Conservation (phyloP, 176 grass and related monocot species). For the Cymbopogon citratus region DNA sequence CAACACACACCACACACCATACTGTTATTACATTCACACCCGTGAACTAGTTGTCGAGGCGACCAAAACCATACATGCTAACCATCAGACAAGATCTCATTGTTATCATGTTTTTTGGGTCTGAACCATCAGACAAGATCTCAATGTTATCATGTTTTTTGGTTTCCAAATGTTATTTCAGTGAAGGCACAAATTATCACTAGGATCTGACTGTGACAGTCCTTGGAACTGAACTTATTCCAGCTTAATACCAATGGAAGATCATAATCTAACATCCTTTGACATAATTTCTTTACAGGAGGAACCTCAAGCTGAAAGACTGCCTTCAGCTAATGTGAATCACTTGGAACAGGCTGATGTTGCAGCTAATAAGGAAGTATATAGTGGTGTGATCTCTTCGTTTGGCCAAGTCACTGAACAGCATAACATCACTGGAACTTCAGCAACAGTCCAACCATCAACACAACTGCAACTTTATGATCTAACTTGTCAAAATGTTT, state of each 20-base stretch:
- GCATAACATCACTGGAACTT: not conserved
- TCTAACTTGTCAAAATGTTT: slow-evolving; percentile 8
- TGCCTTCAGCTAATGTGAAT: slow-evolving; percentile 15
- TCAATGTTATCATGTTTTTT: not conserved
- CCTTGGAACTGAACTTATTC: not conserved
- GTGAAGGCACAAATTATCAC: not conserved
- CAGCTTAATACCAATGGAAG: slow-evolving; percentile 3
- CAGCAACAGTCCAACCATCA: not conserved
- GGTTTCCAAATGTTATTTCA: not conserved
- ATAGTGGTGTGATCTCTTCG: slow-evolving; percentile 4
- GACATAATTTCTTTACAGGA: slow-evolving; percentile 31
- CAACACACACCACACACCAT: too few relatives aligned
- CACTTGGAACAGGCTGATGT: slow-evolving; percentile 11
- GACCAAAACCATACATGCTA: too few relatives aligned
- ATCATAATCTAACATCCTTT: slow-evolving; percentile 21
- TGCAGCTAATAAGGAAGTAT: not conserved
- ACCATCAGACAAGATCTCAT: too few relatives aligned
- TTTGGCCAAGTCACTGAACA: slow-evolving; percentile 20
- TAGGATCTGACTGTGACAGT: not conserved
- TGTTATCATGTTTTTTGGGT: too few relatives aligned
- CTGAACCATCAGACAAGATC: not conserved
- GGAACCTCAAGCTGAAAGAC: slow-evolving; percentile 31
- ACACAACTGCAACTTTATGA: not conserved
- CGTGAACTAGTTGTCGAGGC: too few relatives aligned
- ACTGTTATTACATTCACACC: too few relatives aligned